phyloP scores from a whole-genome alignment of 495 filamentous ascomycete genomes.

The Friedmanniomyces endolithicus region DNA sequence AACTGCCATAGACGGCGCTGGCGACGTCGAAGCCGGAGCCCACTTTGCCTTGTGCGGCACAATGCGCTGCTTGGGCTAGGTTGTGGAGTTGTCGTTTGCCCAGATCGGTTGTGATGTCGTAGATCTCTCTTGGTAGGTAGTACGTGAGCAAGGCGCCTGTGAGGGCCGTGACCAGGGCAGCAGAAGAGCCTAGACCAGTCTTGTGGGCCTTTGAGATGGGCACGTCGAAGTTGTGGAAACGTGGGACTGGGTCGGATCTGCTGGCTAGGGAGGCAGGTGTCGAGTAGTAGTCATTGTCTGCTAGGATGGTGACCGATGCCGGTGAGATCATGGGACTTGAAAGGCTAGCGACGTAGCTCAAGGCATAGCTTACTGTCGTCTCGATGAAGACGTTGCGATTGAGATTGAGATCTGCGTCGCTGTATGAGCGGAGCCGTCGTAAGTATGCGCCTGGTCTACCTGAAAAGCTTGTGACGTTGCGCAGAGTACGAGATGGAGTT shows the following conservation, averaged over 20 bases:
- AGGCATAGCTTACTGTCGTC: conserved; percentile 72
- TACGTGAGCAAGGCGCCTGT: conserved; percentile 68
- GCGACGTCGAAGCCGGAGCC: conserved; percentile 97
- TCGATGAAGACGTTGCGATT: conserved; percentile 75
- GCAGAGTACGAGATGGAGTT: too few relatives aligned
- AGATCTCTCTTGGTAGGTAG: conserved; percentile 53
- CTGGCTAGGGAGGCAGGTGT: conserved; percentile 39
- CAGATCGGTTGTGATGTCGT: conserved; percentile 32
- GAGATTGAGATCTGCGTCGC: conserved; percentile 24
- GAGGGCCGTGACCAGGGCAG: conserved; percentile 85
- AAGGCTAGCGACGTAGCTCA: conserved; percentile 60
- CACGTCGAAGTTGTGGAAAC: conserved; percentile 68
- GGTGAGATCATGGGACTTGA: conserved; percentile 50
- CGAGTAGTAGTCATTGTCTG: conserved; percentile 95
- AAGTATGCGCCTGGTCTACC: conserved; percentile 1
- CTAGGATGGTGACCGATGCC: conserved; percentile 70
- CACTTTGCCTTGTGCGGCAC: conserved; percentile 91
- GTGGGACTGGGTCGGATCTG: conserved; percentile 18
- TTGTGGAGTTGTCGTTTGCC: conserved; percentile 57
- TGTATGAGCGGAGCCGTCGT: conserved; percentile 25
- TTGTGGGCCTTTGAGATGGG: conserved; percentile 74
- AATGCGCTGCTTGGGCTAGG: conserved; percentile 84
- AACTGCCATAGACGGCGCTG: conserved; percentile 79
- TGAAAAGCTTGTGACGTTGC: not conserved
- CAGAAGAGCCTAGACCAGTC: conserved; percentile 90